Percentiles rank a stretch among this genome's conserved stretches.
Conservation (phyloP, 495 filamentous ascomycete genomes). For the Daldinia childiae region DNA sequence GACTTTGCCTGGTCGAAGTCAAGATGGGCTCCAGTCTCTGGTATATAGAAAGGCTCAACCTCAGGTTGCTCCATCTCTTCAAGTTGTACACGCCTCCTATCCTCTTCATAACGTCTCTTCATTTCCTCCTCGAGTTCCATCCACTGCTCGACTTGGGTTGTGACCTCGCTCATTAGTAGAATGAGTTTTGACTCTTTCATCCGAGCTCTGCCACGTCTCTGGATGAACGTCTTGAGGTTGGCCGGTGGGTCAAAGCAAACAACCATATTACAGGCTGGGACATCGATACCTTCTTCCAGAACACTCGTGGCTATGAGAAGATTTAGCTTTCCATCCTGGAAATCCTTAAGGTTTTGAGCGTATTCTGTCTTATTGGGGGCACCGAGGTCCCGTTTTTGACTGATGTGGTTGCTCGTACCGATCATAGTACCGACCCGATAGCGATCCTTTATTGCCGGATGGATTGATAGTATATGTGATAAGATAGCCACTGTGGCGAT, state of each 20-base stretch:
- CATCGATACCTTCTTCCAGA: constrained; percentile 91
- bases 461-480: constrained; percentile 68
- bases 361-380: constrained; percentile 68
- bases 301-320: constrained; percentile 86
- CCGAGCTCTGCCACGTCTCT: constrained; percentile 85
- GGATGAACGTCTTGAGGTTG: constrained; percentile 87
- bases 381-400: constrained; percentile 62
- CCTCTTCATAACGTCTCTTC: constrained; percentile 76
- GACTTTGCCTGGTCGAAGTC: constrained; percentile 74
- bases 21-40: constrained; percentile 71
- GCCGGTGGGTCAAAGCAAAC: constrained; percentile 82
- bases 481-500: constrained; percentile 75
- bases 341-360: constrained; percentile 69
- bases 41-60: constrained; percentile 55
- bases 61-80: constrained; percentile 62
- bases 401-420: constrained; percentile 68
- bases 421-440: constrained; percentile 75
- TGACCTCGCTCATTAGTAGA: constrained; percentile 62
- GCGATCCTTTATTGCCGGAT: constrained; percentile 64
- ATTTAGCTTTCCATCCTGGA: constrained; percentile 74
- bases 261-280: constrained; percentile 84
- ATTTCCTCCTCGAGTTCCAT: constrained; percentile 73
- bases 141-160: constrained; percentile 60
- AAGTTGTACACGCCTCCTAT: constrained; percentile 63
- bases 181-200: constrained; percentile 75